Evolutionary conservation across 495 filamentous ascomycete genomes (phyloP).

Genomic region (Neurospora sublineolata): DNA sequence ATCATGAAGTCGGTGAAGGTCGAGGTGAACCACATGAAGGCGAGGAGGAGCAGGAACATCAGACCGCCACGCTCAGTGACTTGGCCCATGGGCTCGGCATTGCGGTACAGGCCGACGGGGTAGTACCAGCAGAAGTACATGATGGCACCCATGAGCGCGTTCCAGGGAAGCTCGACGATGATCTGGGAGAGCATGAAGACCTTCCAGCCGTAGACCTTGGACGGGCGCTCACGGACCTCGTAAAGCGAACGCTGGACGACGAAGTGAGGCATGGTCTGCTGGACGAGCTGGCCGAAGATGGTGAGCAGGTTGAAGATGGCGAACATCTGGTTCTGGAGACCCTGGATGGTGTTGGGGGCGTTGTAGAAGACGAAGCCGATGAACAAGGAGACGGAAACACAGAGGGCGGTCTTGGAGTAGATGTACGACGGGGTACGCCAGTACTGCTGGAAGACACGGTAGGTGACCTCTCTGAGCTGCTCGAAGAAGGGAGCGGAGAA

Average conservation of each 20-base stretch:
- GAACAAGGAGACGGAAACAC: conserved; percentile 53
- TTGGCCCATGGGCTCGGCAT: conserved; percentile 47
- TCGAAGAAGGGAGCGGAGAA: conserved; percentile 44
- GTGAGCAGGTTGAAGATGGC: conserved; percentile 72
- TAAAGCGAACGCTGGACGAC: conserved; percentile 67
- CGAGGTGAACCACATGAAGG: conserved; percentile 58
- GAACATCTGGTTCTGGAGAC: conserved; percentile 82
- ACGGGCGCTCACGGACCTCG: conserved; percentile 75
- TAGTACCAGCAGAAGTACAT: conserved; percentile 74
- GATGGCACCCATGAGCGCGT: conserved; percentile 54
- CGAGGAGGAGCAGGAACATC: conserved; percentile 53
- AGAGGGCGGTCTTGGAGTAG: conserved; percentile 55
- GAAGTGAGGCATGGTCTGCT: conserved; percentile 82
- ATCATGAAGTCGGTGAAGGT: conserved; percentile 61
- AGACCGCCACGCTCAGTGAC: conserved; percentile 50
- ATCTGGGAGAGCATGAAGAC: conserved; percentile 74
- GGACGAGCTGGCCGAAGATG: conserved; percentile 62
- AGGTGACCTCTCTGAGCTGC: conserved; percentile 43
- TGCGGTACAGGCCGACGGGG: conserved; percentile 63
- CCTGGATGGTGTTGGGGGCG: conserved; percentile 56
- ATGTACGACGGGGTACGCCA: conserved; percentile 84
- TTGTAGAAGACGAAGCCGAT: conserved; percentile 84
- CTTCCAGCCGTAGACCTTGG: conserved; percentile 73
- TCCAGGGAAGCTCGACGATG: conserved; percentile 65
- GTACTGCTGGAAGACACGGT: conserved; percentile 75